Conservation (phyloP, 331 rosid genomes). For the Prunus yedoensis region DNA sequence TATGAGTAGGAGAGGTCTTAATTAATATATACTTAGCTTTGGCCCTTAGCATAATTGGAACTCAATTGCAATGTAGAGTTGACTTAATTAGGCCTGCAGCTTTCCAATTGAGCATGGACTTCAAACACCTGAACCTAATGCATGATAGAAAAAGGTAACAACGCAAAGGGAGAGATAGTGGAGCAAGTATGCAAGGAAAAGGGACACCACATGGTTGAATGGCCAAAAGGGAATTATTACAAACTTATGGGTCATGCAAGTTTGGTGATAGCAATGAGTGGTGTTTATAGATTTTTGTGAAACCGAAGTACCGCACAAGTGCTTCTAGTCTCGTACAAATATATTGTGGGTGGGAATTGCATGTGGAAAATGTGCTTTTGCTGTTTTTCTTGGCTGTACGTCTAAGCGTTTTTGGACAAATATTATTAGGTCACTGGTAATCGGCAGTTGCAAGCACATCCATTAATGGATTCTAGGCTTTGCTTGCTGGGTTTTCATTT, state of each 20-base stretch:
- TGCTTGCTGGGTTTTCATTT: no score
- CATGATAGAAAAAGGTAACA: background rate
- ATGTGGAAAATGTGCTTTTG: slow-evolving; percentile 18
- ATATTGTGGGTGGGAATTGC: slow-evolving; percentile 7
- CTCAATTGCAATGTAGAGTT: background rate
- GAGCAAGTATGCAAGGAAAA: slow-evolving; percentile 1
- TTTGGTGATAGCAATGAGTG: slow-evolving; percentile 3
- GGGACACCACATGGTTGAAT: slow-evolving; percentile 10
- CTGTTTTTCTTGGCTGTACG: background rate
- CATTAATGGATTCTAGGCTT: no score
- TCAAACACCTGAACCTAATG: slow-evolving; percentile 3
- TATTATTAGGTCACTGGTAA: no score
- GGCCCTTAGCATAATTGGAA: background rate
- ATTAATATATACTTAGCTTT: background rate
- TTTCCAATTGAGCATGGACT: background rate
- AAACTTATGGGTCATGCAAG: slow-evolving; percentile 6
- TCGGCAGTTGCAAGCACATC: no score
- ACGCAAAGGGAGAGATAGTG: background rate
- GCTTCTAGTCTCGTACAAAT: slow-evolving; percentile 16
- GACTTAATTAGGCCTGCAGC: slow-evolving; percentile 1
- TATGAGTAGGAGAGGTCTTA: background rate
- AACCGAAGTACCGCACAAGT: slow-evolving; percentile 16
- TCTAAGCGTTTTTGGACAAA: no score
- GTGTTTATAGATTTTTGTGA: background rate
- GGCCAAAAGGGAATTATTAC: slow-evolving; percentile 8